phyloP scores from a whole-genome alignment of 306 rosid species.

The Ziziphus jujuba region DNA sequence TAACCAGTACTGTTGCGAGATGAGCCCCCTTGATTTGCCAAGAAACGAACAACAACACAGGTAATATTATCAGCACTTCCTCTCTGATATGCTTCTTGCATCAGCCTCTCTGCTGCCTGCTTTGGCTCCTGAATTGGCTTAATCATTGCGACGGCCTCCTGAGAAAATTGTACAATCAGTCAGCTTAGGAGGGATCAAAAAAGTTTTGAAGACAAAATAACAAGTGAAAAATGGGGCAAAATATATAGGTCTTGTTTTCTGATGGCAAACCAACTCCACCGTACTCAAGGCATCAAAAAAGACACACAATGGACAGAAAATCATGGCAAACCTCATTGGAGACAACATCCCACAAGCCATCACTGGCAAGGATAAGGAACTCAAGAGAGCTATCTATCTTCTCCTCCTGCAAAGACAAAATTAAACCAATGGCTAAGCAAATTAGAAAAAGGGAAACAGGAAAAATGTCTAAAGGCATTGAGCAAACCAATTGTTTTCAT shows the following conservation, averaged over 20 bases:
- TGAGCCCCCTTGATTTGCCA: constrained; percentile 55
- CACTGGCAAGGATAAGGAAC: constrained; percentile 95
- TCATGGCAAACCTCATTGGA: constrained; percentile 71
- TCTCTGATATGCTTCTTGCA: constrained; percentile 85
- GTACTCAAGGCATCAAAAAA: not conserved
- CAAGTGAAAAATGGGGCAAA: no score
- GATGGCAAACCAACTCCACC: not conserved
- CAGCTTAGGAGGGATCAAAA: not conserved
- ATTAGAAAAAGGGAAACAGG: no score
- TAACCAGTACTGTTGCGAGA: constrained; percentile 43
- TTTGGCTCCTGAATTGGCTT: constrained; percentile 79
- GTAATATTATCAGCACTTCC: constrained; percentile 96
- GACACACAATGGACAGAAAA: not conserved
- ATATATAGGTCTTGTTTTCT: not conserved
- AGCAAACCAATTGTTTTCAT: constrained; percentile 4
- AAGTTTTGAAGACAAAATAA: not conserved
- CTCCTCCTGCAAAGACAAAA: constrained; percentile 60
- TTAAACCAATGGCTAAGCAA: not conserved
- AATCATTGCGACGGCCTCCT: constrained; percentile 91
- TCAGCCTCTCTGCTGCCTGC: constrained; percentile 83
- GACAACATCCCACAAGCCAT: constrained; percentile 98
- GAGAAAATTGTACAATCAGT: constrained; percentile 12
- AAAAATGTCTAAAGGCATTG: not conserved
- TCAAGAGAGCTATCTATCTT: constrained; percentile 86
- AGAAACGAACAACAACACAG: constrained; percentile 89